Conservation (phyloP, 768 basidiomycete genomes). For the Clitopilus passeckerianus region DNA sequence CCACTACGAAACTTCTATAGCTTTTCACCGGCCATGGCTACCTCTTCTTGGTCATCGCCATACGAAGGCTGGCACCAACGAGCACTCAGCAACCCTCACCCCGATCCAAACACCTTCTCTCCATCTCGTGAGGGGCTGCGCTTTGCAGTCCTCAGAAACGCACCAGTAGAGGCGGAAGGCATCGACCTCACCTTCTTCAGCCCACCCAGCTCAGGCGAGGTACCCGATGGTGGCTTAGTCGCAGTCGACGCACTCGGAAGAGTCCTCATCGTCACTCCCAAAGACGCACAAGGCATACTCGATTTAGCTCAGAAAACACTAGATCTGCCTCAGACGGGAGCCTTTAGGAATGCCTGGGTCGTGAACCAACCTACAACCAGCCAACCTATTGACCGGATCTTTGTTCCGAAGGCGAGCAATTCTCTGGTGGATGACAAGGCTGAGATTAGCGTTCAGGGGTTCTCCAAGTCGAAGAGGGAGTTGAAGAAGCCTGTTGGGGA, state of each 20-base stretch:
- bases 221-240: conserved; percentile 7
- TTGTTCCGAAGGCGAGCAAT: conserved; percentile 13
- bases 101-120: conserved; percentile 17
- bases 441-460: conserved; percentile 31
- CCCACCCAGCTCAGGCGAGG: neutral
- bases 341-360: conserved; percentile 30
- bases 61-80: conserved; percentile 24
- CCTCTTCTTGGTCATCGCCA: conserved; percentile 14
- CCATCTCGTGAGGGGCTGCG: conserved; percentile 21
- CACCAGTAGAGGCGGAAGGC: conserved; percentile 26
- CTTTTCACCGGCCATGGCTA: neutral
- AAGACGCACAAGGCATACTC: conserved; percentile 22
- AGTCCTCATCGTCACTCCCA: conserved; percentile 17
- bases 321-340: conserved; percentile 19
- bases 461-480: conserved; percentile 20
- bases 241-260: conserved; percentile 27
- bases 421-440: conserved; percentile 9
- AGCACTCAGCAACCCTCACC: conserved; percentile 14
- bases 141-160: conserved; percentile 27
- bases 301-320: conserved; percentile 14
- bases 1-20: neutral
- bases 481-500: conserved; percentile 22
- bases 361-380: conserved; percentile 23
- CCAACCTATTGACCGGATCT: conserved; percentile 29
- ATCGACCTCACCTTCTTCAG: conserved; percentile 31